These are phyloP conservation scores for Cercospora sesami DNA, from an alignment of 2,329 filamentous ascomycete species.

Conservation along the genomic window DNA sequence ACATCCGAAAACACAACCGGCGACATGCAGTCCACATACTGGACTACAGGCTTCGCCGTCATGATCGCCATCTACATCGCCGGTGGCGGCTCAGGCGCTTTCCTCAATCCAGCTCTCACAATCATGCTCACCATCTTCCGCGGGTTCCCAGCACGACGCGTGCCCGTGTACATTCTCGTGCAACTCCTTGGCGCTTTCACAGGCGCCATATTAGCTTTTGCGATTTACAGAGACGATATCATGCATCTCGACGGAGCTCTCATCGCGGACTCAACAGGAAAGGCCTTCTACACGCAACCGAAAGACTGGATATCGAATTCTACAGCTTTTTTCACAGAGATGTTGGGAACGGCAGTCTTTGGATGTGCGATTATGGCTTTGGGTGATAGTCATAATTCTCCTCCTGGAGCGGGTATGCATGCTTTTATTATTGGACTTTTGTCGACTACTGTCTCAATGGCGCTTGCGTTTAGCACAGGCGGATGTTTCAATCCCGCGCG, in stretches of 20 bases:
- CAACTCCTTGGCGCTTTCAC: conserved; percentile 56
- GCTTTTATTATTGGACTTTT: conserved; percentile 53
- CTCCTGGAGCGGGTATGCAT: conserved; percentile 53
- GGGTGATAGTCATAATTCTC: conserved; percentile 34
- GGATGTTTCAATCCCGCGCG: conserved; percentile 52
- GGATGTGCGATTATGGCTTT: conserved; percentile 45
- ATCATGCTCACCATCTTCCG: conserved; percentile 48
- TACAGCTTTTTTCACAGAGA: conserved; percentile 52
- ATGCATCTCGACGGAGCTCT: conserved; percentile 44
- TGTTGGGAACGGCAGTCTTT: conserved; percentile 39
- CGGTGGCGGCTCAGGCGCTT: conserved; percentile 50
- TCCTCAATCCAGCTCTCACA: conserved; percentile 51
- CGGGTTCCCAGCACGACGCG: conserved; percentile 55
- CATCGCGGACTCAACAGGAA: conserved; percentile 27
- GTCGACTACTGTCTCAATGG: conserved; percentile 41
- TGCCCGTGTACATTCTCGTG: conserved; percentile 53
- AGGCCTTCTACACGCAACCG: conserved; percentile 34
- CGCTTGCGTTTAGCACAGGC: conserved; percentile 51
- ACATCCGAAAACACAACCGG: conserved; percentile 41
- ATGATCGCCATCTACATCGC: conserved; percentile 50
- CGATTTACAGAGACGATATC: conserved; percentile 45
- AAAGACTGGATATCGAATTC: conserved; percentile 30
- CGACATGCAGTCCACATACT: conserved; percentile 31
- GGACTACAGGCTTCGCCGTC: conserved; percentile 55
- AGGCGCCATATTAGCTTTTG: conserved; percentile 51